Percentiles rank a stretch among this genome's conserved stretches.
phyloP scores from a whole-genome alignment of 352 stramenopile species.

The Phytophthora syringae region DNA sequence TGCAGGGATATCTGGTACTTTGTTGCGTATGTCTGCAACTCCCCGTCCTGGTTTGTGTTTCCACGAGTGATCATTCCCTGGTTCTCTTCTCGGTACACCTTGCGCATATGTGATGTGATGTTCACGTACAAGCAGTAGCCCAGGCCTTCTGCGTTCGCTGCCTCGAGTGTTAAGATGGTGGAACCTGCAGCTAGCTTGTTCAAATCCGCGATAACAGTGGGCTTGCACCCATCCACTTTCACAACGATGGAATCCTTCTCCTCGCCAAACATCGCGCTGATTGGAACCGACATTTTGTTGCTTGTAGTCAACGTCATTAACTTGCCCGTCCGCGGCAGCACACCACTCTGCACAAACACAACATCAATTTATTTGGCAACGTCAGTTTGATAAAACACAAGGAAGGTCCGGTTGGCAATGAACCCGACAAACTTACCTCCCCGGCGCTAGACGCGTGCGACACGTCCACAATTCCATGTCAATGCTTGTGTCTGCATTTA shows the following conservation, averaged over 20 bases:
- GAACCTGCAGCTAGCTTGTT: conserved; percentile 64
- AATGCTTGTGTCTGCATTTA: conserved; percentile 64
- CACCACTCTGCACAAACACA: conserved; percentile 40
- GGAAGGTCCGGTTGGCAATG: no score
- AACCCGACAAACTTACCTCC: conserved; percentile 48
- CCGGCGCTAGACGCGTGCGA: conserved; percentile 51
- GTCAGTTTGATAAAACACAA: no score
- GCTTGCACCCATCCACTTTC: conserved; percentile 86
- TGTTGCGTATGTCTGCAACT: conserved; percentile 81
- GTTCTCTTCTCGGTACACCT: conserved; percentile 90
- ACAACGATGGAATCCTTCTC: conserved; percentile 84
- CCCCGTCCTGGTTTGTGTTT: conserved; percentile 51
- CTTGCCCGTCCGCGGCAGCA: conserved; percentile 46
- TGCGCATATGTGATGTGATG: conserved; percentile 81
- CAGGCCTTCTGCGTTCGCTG: conserved; percentile 56
- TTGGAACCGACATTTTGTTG: conserved; percentile 86
- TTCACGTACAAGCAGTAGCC: conserved; percentile 90
- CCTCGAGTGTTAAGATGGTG: conserved; percentile 74
- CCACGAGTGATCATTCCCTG: conserved; percentile 73
- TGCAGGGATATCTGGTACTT: conserved; percentile 90
- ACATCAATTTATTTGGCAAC: no score
- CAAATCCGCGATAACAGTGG: conserved; percentile 81
- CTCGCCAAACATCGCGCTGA: conserved; percentile 82
- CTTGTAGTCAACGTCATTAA: conserved; percentile 60
- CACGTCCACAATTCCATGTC: conserved; percentile 87